Evolutionary conservation across 495 filamentous ascomycete genomes (phyloP).

Genomic region (Trichoderma asperelloides): DNA sequence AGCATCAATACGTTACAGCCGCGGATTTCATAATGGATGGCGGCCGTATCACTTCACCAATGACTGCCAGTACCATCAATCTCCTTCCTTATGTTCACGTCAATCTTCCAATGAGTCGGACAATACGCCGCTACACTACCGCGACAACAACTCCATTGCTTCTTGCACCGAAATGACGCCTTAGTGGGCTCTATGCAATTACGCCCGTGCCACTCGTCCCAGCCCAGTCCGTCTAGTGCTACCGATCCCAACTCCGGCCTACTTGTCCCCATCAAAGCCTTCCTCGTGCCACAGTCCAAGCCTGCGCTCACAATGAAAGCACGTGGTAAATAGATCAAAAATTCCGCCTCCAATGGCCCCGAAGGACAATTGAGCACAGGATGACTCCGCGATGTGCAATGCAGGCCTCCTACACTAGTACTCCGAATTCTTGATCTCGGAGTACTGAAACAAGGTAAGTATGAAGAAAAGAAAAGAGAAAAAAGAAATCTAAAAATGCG

Average conservation of each 20-base stretch:
- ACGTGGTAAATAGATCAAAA: neutral
- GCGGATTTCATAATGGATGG: neutral
- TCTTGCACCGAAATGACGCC: too few species aligned
- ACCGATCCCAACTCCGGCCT: too few species aligned
- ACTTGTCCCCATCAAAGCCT: neutral
- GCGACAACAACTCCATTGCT: too few species aligned
- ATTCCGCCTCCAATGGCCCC: conserved; percentile 7
- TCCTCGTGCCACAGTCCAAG: conserved; percentile 6
- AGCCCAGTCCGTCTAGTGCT: too few species aligned
- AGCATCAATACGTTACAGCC: neutral
- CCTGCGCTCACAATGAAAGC: conserved; percentile 6
- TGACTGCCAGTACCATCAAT: too few species aligned
- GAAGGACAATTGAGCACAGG: conserved; percentile 7
- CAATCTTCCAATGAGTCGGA: too few species aligned
- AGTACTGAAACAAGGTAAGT: conserved; percentile 6
- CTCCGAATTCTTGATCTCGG: conserved; percentile 4
- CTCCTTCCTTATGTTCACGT: too few species aligned
- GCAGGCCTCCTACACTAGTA: conserved; percentile 7
- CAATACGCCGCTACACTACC: too few species aligned
- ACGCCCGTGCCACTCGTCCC: too few species aligned
- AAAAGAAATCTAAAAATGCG: neutral
- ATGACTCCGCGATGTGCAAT: conserved; percentile 8
- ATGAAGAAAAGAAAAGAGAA: neutral
- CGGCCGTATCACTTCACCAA: too few species aligned
- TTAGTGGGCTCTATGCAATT: too few species aligned